phyloP scores from a whole-genome alignment of 2,329 filamentous ascomycete genomes.

The Calonectria pauciramosa region DNA sequence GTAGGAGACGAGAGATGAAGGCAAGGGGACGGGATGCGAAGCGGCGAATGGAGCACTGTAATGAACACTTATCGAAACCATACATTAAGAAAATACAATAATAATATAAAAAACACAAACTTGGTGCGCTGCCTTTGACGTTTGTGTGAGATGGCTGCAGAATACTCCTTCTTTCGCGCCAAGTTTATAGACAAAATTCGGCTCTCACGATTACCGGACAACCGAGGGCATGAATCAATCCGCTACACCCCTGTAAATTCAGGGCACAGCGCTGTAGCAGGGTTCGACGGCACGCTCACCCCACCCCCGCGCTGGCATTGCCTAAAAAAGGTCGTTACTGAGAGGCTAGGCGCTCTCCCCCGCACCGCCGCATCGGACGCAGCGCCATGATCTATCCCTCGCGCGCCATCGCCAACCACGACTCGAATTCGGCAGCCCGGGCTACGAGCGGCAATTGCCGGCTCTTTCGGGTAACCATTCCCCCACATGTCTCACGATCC shows the following conservation, averaged over 20 bases:
- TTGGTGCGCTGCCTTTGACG: not conserved
- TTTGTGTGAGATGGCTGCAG: not conserved
- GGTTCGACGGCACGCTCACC: not conserved
- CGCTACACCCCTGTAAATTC: not conserved
- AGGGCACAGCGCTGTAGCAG: not conserved
- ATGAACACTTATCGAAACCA: constrained; percentile 27
- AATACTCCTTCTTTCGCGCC: not conserved
- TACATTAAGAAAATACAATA: constrained; percentile 17
- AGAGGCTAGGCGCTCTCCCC: not conserved
- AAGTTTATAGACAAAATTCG: not conserved
- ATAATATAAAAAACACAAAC: constrained; percentile 16
- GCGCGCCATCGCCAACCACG: constrained; percentile 6
- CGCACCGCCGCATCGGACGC: not conserved
- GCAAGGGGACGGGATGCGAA: constrained; percentile 5
- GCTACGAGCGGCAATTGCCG: constrained; percentile 54
- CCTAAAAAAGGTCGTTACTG: not conserved
- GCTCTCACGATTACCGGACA: not conserved
- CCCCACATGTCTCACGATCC: constrained; percentile 26
- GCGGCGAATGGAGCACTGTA: constrained; percentile 36
- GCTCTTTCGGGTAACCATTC: constrained; percentile 48
- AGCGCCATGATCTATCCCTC: not conserved
- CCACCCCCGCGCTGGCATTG: constrained; percentile 8
- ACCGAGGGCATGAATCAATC: not conserved
- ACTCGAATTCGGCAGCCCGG: constrained; percentile 36
- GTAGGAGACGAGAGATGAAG: constrained; percentile 13